Conservation (phyloP, 768 basidiomycete species). For the Podaxis rugospora region DNA sequence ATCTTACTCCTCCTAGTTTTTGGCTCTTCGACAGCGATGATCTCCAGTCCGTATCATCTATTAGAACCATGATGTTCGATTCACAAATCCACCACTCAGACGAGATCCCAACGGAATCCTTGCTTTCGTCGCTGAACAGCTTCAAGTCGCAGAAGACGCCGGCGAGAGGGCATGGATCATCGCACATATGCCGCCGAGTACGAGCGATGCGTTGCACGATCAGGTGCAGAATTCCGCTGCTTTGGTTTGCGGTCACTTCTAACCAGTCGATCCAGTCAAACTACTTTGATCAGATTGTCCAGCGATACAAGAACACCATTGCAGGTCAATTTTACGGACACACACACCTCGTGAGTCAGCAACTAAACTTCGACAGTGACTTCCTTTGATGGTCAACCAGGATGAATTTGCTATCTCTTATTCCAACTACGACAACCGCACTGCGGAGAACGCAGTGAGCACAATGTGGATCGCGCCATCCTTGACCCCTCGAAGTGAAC, state of each 20-base stretch:
- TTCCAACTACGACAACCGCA: slow-evolving; percentile 44
- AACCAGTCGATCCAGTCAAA: slow-evolving; percentile 37
- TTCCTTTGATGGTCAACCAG: slow-evolving; percentile 18
- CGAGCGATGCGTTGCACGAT: slow-evolving; percentile 43
- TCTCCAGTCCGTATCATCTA: slow-evolving; percentile 29
- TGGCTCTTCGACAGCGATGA: slow-evolving; percentile 56
- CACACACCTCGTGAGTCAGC: slow-evolving; percentile 36
- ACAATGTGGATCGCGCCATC: slow-evolving; percentile 51
- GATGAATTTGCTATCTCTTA: slow-evolving; percentile 61
- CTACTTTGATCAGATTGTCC: slow-evolving; percentile 59
- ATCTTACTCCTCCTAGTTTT: slow-evolving; percentile 31
- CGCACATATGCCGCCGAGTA: slow-evolving; percentile 53
- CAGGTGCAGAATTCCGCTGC: slow-evolving; percentile 31
- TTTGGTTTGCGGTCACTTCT: background rate
- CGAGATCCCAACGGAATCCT: slow-evolving; percentile 61
- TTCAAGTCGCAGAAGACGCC: slow-evolving; percentile 56
- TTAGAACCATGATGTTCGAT: background rate
- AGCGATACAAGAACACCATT: slow-evolving; percentile 55
- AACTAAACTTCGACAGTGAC: background rate
- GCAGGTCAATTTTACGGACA: slow-evolving; percentile 63
- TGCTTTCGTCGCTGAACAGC: slow-evolving; percentile 44
- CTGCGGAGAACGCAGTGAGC: slow-evolving; percentile 39
- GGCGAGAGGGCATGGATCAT: slow-evolving; percentile 62
- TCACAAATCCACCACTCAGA: background rate
- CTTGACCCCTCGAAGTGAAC: slow-evolving; percentile 51